Evolutionary conservation across 768 basidiomycete species (phyloP).

Genomic region (Lactarius tabidus): DNA sequence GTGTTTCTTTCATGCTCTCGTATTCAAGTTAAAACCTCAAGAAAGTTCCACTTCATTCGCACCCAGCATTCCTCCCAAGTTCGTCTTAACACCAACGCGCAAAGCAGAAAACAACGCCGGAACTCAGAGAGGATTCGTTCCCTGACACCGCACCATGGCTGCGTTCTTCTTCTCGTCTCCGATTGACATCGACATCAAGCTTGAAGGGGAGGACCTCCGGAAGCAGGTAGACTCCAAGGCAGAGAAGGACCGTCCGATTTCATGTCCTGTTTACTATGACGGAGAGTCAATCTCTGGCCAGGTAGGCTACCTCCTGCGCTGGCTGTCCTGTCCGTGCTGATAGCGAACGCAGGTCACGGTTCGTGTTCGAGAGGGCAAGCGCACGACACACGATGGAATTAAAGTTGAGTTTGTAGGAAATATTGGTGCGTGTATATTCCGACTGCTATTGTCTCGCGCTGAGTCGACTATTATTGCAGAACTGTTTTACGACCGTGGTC

Average conservation of each 20-base stretch:
- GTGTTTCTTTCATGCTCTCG: too few relatives aligned
- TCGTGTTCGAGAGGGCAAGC: slow-evolving; percentile 92
- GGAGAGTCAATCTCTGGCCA: slow-evolving; percentile 87
- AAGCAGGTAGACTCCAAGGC: slow-evolving; percentile 88
- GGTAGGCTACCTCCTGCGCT: slow-evolving; percentile 41
- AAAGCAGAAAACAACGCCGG: not conserved
- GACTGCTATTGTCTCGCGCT: not conserved
- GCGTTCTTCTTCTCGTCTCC: slow-evolving; percentile 91
- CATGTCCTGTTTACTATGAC: slow-evolving; percentile 93
- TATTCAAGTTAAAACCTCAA: too few relatives aligned
- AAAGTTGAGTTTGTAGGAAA: slow-evolving; percentile 97
- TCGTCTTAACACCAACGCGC: not conserved
- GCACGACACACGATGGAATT: slow-evolving; percentile 88
- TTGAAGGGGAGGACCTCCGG: slow-evolving; percentile 81
- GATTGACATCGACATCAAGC: slow-evolving; percentile 85
- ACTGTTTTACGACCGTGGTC: slow-evolving; percentile 97
- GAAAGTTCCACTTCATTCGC: not conserved
- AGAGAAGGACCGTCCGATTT: slow-evolving; percentile 80
- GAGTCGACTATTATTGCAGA: slow-evolving; percentile 51
- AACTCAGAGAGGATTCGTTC: not conserved
- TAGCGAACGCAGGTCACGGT: slow-evolving; percentile 63
- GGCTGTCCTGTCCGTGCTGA: not conserved
- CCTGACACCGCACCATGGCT: slow-evolving; percentile 48
- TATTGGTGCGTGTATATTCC: slow-evolving; percentile 60
- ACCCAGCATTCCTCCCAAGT: not conserved